Conservation (phyloP, 148 eudicot genomes). For the Selenicereus undatus region DNA sequence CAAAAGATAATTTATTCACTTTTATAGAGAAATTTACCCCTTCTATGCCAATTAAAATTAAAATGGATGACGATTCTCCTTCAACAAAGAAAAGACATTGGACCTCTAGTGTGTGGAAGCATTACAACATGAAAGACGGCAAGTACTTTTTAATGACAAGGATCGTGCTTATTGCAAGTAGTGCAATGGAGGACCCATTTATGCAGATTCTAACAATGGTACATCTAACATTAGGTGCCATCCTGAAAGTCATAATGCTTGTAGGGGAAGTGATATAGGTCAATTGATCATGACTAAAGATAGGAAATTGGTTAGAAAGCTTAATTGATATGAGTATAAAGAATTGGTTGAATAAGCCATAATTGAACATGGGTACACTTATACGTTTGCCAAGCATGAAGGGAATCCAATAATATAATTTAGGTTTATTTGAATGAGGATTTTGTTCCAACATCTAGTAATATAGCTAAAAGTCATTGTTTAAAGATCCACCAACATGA, state of each 20-base stretch:
- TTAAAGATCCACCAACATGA: slow-evolving; percentile 1
- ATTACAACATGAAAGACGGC: background rate
- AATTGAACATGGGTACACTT: slow-evolving; percentile 2
- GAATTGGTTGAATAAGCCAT: background rate
- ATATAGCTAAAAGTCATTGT: background rate
- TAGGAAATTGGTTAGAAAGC: background rate
- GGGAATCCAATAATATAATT: background rate
- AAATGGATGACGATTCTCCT: background rate
- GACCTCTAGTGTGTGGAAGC: background rate
- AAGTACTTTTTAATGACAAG: background rate
- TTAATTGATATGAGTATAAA: background rate
- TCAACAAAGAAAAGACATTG: background rate
- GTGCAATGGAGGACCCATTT: background rate
- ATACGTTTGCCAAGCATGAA: slow-evolving; percentile 1
- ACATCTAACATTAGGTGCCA: background rate
- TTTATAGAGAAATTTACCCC: no score
- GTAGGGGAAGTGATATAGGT: background rate
- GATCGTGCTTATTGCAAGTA: background rate
- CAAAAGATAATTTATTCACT: no score
- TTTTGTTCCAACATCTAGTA: background rate
- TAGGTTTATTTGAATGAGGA: background rate
- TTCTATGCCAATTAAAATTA: no score
- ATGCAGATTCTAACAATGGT: background rate
- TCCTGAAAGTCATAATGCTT: background rate
- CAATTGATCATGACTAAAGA: background rate